phyloP scores from a whole-genome alignment of 179 eudicot species.

The Carnegiea gigantea region DNA sequence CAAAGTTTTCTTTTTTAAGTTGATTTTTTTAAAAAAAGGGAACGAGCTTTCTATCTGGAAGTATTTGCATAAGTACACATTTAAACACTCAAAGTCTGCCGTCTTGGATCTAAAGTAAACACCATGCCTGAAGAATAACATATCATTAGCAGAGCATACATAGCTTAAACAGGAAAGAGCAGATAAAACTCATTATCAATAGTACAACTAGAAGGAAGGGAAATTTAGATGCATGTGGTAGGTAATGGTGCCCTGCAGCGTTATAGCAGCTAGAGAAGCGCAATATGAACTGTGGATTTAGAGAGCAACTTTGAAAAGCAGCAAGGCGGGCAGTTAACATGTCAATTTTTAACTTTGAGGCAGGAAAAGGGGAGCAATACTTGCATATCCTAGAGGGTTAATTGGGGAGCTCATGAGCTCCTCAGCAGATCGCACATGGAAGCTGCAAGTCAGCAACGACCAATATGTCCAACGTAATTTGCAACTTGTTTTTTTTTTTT shows the following conservation, averaged over 20 bases:
- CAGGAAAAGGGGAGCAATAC: not conserved
- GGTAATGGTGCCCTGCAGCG: not conserved
- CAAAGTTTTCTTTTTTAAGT: too few species aligned
- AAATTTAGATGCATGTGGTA: not conserved
- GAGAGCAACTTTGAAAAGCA: conserved; percentile 3
- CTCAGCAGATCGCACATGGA: conserved; percentile 15
- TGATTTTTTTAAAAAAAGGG: too few species aligned
- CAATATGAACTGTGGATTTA: not conserved
- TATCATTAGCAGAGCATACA: too few species aligned
- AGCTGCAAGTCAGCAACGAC: conserved; percentile 23
- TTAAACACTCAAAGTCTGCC: too few species aligned
- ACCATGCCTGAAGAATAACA: too few species aligned
- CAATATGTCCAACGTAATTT: conserved; percentile 10
- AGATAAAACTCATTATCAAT: too few species aligned
- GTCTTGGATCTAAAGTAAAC: too few species aligned
- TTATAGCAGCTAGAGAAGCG: conserved; percentile 6
- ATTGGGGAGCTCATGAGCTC: conserved; percentile 13
- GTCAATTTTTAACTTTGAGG: conserved; percentile 8
- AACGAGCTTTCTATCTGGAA: too few species aligned
- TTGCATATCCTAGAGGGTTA: conserved; percentile 13
- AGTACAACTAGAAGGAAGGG: not conserved
- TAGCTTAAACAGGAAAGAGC: not conserved
- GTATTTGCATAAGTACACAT: too few species aligned
- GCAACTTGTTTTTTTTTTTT: not conserved
- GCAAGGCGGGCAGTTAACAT: conserved; percentile 11